Evolutionary conservation across 148 eudicot genomes (phyloP).

Genomic region (Suaeda aralocaspica): DNA sequence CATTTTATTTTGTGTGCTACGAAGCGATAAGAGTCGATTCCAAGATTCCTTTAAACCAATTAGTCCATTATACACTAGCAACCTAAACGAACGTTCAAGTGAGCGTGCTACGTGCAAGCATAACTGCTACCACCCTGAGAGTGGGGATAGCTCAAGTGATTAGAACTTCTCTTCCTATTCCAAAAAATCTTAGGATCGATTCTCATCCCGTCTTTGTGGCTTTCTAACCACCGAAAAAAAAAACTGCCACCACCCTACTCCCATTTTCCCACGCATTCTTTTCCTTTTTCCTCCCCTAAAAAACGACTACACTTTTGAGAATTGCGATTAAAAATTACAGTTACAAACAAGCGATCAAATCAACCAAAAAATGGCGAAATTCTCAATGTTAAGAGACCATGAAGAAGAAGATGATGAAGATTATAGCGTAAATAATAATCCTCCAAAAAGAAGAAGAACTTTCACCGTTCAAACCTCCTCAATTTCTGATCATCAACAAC

Average conservation of each 20-base stretch:
- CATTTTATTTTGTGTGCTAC: too few relatives aligned
- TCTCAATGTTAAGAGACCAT: conserved; percentile 42
- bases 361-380: conserved; percentile 56
- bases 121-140: not conserved
- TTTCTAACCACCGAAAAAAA: not conserved
- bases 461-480: conserved; percentile 2
- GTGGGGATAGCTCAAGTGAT: too few relatives aligned
- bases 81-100: too few relatives aligned
- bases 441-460: conserved; percentile 33
- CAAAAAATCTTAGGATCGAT: too few relatives aligned
- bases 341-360: too few relatives aligned
- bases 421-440: conserved; percentile 13
- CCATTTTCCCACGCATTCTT: not conserved
- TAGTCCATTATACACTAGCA: too few relatives aligned
- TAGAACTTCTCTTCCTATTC: too few relatives aligned
- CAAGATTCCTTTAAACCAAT: too few relatives aligned
- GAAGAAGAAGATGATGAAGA: conserved; percentile 34
- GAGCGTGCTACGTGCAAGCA: not conserved
- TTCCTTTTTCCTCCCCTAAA: not conserved
- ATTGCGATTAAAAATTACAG: not conserved
- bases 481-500: not conserved
- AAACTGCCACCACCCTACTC: not conserved
- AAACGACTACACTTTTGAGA: not conserved
- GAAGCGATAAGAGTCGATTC: too few relatives aligned
- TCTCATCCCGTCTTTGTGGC: too few relatives aligned